A percentile compares a stretch with the other conserved stretches of the same genome.
These are phyloP conservation scores for Fraxinus dipetala DNA, from an alignment of 305 asterid genomes.

Conservation along the genomic window DNA sequence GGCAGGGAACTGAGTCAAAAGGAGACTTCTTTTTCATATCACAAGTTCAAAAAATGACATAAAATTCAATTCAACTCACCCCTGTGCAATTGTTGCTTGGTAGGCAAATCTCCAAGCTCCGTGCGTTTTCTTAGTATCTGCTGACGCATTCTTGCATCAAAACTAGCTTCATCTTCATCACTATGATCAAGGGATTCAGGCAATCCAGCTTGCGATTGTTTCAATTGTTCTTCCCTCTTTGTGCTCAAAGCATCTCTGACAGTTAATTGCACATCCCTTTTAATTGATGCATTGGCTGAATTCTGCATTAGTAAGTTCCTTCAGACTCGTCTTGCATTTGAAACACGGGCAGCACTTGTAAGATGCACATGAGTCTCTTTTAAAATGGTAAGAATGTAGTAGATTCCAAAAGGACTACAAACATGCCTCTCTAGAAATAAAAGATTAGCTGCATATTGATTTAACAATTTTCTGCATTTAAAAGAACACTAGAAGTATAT, in stretches of 20 bases:
- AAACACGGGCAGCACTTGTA: constrained; percentile 2
- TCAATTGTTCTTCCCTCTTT: constrained; percentile 57
- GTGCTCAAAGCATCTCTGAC: constrained; percentile 84
- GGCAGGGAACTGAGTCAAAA: not conserved
- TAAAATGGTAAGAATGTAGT: not conserved
- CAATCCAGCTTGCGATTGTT: constrained; percentile 40
- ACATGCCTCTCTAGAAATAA: constrained; percentile 20
- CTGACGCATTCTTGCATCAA: constrained; percentile 93
- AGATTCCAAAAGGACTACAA: constrained; percentile 7
- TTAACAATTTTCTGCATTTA: not conserved
- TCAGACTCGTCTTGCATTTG: constrained; percentile 22
- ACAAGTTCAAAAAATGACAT: constrained; percentile 8
- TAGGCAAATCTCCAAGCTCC: constrained; percentile 60
- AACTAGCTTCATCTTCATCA: constrained; percentile 74
- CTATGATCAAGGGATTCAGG: constrained; percentile 54
- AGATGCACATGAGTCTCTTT: constrained; percentile 11
- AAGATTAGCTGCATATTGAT: not conserved
- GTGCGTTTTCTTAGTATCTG: constrained; percentile 69
- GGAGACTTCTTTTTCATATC: not conserved
- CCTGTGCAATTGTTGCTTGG: constrained; percentile 42
- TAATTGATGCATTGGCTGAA: constrained; percentile 46
- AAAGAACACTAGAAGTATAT: constrained; percentile 9
- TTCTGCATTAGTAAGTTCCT: constrained; percentile 49
- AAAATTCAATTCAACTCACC: constrained; percentile 44
- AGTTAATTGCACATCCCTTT: constrained; percentile 59